These are phyloP conservation scores for Gymnopilus junonius DNA, from an alignment of 768 basidiomycete species.

Conservation along the genomic window DNA sequence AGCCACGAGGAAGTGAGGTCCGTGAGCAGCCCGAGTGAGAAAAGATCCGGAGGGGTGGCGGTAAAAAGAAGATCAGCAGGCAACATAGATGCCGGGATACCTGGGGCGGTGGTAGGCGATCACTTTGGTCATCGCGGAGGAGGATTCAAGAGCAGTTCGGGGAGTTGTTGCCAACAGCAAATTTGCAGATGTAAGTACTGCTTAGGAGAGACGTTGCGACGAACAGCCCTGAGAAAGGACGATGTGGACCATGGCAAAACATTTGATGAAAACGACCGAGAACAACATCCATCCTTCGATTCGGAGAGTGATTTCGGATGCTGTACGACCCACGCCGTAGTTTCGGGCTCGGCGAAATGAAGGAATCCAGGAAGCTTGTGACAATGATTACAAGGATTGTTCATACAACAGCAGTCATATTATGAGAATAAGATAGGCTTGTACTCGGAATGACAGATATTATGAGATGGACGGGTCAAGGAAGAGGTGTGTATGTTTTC, in stretches of 20 bases:
- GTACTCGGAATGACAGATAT: conserved; percentile 10
- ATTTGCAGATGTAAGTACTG: background rate
- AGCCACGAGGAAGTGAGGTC: background rate
- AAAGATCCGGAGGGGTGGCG: background rate
- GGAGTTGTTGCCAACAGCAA: background rate
- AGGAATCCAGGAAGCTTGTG: background rate
- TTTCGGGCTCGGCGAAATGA: conserved; percentile 8
- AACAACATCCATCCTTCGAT: conserved; percentile 8
- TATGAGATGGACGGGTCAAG: background rate
- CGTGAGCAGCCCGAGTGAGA: conserved; percentile 2
- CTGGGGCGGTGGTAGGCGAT: background rate
- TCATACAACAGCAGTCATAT: background rate
- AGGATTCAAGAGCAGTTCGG: background rate
- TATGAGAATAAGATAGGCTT: background rate
- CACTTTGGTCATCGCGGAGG: background rate
- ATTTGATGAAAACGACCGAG: background rate
- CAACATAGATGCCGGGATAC: background rate
- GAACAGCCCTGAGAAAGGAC: conserved; percentile 1
- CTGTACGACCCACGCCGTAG: conserved; percentile 2
- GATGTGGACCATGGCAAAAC: background rate
- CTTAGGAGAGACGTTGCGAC: background rate
- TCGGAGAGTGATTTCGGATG: conserved; percentile 3
- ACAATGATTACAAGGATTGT: background rate
- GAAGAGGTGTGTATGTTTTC: conserved; percentile 12
- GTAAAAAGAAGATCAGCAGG: background rate